Evolutionary conservation across 2,329 filamentous ascomycete genomes (phyloP).

Genomic region (Pseudogymnoascus sp.): DNA sequence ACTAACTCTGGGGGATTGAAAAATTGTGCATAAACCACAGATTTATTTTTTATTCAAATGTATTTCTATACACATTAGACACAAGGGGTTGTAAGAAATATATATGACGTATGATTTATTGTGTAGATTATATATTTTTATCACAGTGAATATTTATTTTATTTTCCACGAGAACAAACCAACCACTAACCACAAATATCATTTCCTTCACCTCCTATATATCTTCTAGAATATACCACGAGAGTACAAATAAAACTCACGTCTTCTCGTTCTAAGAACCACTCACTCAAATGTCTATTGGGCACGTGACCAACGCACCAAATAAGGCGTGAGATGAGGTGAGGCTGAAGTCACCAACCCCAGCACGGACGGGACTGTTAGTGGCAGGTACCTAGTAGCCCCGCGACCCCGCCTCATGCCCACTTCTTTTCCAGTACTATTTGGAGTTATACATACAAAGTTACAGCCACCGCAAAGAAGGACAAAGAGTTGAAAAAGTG

Average conservation of each 20-base stretch:
- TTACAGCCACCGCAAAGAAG: neutral
- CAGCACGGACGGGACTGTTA: constrained; percentile 1
- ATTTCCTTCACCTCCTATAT: neutral
- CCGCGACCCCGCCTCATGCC: constrained; percentile 5
- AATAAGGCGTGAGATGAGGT: constrained; percentile 5
- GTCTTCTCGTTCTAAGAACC: neutral
- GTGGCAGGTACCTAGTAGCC: constrained; percentile 4
- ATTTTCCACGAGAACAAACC: neutral
- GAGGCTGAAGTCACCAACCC: neutral
- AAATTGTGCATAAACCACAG: neutral
- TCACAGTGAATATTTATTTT: neutral
- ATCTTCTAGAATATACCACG: neutral
- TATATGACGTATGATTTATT: neutral
- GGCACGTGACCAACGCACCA: neutral
- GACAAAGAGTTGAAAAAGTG: neutral
- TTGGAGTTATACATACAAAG: neutral
- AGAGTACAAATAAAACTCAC: neutral
- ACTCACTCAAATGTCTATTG: neutral
- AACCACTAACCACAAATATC: neutral
- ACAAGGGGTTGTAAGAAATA: neutral
- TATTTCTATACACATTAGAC: neutral
- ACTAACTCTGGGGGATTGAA: neutral
- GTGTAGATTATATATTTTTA: neutral
- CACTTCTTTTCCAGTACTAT: neutral
- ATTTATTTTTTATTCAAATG: neutral